phyloP scores from a whole-genome alignment of 164 flowering plant genomes.

The Macadamia integrifolia region DNA sequence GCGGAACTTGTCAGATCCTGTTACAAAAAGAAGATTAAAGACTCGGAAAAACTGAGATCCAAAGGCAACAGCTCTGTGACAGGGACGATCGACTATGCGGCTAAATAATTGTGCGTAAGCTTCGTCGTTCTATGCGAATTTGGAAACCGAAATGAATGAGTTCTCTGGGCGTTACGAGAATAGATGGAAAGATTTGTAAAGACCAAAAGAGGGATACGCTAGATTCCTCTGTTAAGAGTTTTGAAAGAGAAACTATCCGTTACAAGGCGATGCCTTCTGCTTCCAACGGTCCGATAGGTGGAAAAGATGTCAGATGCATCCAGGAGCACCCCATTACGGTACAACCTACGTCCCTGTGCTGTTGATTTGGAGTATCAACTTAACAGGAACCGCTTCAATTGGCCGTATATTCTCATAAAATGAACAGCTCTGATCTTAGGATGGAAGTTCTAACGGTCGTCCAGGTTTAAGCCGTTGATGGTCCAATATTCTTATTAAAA shows the following conservation, averaged over 20 bases:
- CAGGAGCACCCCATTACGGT: background rate
- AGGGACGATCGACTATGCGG: slow-evolving; percentile 1
- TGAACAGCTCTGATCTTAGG: too few relatives aligned
- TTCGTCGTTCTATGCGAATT: too few relatives aligned
- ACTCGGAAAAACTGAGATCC: slow-evolving; percentile 2
- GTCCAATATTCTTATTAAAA: too few relatives aligned
- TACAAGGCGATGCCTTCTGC: slow-evolving; percentile 9
- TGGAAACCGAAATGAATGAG: background rate
- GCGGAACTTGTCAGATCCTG: slow-evolving; percentile 1
- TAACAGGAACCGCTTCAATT: too few relatives aligned
- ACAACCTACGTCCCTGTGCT: too few relatives aligned
- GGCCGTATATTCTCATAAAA: too few relatives aligned
- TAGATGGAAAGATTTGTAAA: slow-evolving; percentile 1
- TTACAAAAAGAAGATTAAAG: background rate
- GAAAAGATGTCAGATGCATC: background rate
- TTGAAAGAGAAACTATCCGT: slow-evolving; percentile 33
- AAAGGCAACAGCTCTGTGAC: background rate
- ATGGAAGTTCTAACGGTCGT: too few relatives aligned
- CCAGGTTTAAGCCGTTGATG: too few relatives aligned
- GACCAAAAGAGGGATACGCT: background rate
- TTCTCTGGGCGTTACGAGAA: background rate
- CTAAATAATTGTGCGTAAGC: too few relatives aligned
- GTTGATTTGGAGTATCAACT: too few relatives aligned
- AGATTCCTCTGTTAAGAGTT: background rate
- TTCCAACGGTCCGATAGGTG: slow-evolving; percentile 19